Conservation (phyloP, 345 rosid species). For the Gossypium sturtianum region DNA sequence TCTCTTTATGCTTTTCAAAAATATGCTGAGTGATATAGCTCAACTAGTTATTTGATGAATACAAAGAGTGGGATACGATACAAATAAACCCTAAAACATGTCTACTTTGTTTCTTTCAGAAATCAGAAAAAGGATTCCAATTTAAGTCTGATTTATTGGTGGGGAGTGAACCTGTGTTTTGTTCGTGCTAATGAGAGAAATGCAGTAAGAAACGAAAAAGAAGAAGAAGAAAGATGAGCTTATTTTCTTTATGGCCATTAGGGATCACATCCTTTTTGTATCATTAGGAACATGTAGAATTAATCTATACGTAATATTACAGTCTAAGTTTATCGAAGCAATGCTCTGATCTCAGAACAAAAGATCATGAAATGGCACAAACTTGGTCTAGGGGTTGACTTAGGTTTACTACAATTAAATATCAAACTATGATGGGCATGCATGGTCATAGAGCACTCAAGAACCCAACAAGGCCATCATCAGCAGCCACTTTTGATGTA, state of each 20-base stretch:
- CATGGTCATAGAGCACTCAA: neutral
- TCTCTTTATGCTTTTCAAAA: too few relatives aligned
- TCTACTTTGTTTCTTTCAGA: neutral
- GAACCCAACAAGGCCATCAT: neutral
- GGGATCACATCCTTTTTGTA: neutral
- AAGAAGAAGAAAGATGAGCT: too few relatives aligned
- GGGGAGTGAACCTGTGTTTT: too few relatives aligned
- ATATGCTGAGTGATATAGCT: too few relatives aligned
- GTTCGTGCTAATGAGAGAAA: too few relatives aligned
- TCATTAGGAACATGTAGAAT: neutral
- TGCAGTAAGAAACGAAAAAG: too few relatives aligned
- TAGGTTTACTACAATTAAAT: neutral
- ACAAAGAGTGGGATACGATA: neutral
- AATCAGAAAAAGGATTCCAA: neutral
- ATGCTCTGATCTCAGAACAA: neutral
- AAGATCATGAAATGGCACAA: neutral
- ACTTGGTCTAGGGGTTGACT: neutral
- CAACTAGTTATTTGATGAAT: neutral
- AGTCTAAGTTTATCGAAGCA: neutral
- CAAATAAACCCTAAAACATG: neutral
- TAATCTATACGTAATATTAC: neutral
- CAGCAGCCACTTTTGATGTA: slow-evolving; percentile 4
- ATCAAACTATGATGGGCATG: neutral
- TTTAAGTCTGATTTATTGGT: too few relatives aligned
- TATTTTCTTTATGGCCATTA: too few relatives aligned